These are phyloP conservation scores for Kodamaea leandrae DNA, from an alignment of 805 yeast species.

Conservation along the genomic window DNA sequence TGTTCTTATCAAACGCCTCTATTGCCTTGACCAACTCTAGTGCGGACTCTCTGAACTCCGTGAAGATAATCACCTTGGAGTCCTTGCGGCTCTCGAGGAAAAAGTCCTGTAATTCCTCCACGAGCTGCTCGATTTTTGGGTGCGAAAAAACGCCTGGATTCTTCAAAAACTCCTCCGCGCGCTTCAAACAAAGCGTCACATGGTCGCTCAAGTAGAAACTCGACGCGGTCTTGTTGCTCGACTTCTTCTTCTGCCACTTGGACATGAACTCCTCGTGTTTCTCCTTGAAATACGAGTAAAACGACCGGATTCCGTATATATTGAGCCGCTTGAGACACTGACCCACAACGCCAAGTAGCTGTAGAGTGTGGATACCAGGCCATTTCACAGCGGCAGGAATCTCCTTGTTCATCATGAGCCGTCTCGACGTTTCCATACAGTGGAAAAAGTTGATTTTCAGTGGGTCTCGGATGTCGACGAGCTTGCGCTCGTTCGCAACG, in stretches of 20 bases:
- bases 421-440: slow-evolving; percentile 66
- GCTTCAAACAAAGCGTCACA: slow-evolving; percentile 42
- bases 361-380: slow-evolving; percentile 62
- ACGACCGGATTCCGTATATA: slow-evolving; percentile 79
- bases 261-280: slow-evolving; percentile 57
- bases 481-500: slow-evolving; percentile 60
- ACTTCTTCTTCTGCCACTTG: slow-evolving; percentile 54
- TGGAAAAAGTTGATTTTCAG: slow-evolving; percentile 64
- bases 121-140: slow-evolving; percentile 63
- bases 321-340: slow-evolving; percentile 66
- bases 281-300: slow-evolving; percentile 62
- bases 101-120: slow-evolving; percentile 57
- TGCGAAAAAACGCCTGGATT: slow-evolving; percentile 53
- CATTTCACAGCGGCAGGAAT: slow-evolving; percentile 71
- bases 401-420: slow-evolving; percentile 49
- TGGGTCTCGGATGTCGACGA: slow-evolving; percentile 67
- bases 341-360: slow-evolving; percentile 67
- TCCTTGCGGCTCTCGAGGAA: slow-evolving; percentile 41
- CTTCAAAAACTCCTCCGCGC: slow-evolving; percentile 43
- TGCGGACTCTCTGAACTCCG: slow-evolving; percentile 88
- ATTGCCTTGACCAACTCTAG: slow-evolving; percentile 72
- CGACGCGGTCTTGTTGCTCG: slow-evolving; percentile 61
- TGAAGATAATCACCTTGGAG: slow-evolving; percentile 81
- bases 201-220: slow-evolving; percentile 55
- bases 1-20: slow-evolving; percentile 34